Evolutionary conservation across 495 filamentous ascomycete species (phyloP).

Genomic region (Penicillium antarcticum): DNA sequence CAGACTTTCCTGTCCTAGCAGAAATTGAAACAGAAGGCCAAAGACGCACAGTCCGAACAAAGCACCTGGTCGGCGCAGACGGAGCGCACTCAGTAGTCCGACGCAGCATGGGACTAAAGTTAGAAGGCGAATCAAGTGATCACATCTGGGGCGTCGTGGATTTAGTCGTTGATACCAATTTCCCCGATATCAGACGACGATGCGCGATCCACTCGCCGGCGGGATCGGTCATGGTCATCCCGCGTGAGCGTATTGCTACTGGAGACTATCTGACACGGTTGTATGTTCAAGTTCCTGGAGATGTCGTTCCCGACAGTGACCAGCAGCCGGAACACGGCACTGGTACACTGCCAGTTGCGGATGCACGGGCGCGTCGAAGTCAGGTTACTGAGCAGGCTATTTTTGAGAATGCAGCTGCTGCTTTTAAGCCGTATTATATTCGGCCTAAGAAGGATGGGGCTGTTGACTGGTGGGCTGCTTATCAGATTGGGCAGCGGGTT

Average conservation of each 20-base stretch:
- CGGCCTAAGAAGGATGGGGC: constrained; percentile 32
- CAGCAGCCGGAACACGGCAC: constrained; percentile 11
- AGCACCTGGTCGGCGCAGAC: constrained; percentile 68
- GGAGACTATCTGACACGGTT: constrained; percentile 62
- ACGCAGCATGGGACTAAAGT: constrained; percentile 52
- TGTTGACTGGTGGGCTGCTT: constrained; percentile 64
- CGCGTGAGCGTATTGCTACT: constrained; percentile 54
- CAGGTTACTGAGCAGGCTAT: constrained; percentile 41
- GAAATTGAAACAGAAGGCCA: constrained; percentile 43
- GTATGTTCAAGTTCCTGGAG: constrained; percentile 55
- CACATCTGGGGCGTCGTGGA: constrained; percentile 67
- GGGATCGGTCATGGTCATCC: constrained; percentile 69
- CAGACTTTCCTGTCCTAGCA: constrained; percentile 44
- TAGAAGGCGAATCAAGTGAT: constrained; percentile 62
- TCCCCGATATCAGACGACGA: constrained; percentile 65
- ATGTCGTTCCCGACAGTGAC: constrained; percentile 20
- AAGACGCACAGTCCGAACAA: constrained; percentile 47
- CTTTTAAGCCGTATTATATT: constrained; percentile 49
- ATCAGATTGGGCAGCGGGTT: constrained; percentile 71
- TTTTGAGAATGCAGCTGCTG: constrained; percentile 36
- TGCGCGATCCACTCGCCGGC: constrained; percentile 66
- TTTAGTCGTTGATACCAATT: constrained; percentile 63
- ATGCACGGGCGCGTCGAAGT: constrained; percentile 32
- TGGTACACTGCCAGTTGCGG: constrained; percentile 12
- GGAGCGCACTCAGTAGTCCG: constrained; percentile 63